Percentiles rank a stretch among this genome's conserved stretches.
Evolutionary conservation across 1,284 basidiomycete genomes (phyloP).

Genomic region (Mycena citricolor): DNA sequence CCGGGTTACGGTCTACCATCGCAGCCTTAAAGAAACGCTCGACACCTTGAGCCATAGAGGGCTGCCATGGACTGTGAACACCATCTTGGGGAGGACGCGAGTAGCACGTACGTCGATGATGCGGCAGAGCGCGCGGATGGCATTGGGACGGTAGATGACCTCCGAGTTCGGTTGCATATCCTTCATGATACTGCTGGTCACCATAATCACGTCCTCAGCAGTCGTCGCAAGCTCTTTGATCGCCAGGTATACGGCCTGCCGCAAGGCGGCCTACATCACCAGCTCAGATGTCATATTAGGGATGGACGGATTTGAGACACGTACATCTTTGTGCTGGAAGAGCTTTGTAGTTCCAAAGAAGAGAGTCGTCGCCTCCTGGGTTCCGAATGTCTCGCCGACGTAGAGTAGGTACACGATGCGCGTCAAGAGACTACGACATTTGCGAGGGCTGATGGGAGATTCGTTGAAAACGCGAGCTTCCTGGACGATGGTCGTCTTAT

Average conservation of each 20-base stretch:
- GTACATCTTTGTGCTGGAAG: conserved; percentile 98
- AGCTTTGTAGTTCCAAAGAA: conserved; percentile 99
- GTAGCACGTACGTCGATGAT: conserved; percentile 89
- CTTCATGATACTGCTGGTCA: conserved; percentile 99
- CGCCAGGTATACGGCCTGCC: conserved; percentile 98
- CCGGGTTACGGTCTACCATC: conserved; percentile 95
- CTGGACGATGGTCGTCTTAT: conserved; percentile 95
- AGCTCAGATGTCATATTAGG: conserved; percentile 2
- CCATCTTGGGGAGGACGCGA: conserved; percentile 9
- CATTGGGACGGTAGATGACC: conserved; percentile 97
- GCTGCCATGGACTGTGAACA: conserved; percentile 44
- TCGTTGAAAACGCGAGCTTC: conserved; percentile 99
- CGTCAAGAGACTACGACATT: conserved; percentile 95
- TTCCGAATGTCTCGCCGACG: conserved; percentile 92
- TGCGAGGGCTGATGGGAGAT: conserved; percentile 94
- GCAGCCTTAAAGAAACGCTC: conserved; percentile 99
- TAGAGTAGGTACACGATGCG: conserved; percentile 97
- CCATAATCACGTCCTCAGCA: conserved; percentile 99
- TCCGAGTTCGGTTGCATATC: conserved; percentile 99
- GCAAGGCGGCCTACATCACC: conserved; percentile 75
- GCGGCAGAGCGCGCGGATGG: conserved; percentile 93
- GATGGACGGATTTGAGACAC: conserved; percentile 32
- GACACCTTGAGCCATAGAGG: conserved; percentile 96
- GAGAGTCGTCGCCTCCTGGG: conserved; percentile 95
- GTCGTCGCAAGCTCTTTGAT: conserved; percentile 97